These are phyloP conservation scores for Trametes polyzona DNA, from an alignment of 1,284 basidiomycete genomes.

Conservation along the genomic window DNA sequence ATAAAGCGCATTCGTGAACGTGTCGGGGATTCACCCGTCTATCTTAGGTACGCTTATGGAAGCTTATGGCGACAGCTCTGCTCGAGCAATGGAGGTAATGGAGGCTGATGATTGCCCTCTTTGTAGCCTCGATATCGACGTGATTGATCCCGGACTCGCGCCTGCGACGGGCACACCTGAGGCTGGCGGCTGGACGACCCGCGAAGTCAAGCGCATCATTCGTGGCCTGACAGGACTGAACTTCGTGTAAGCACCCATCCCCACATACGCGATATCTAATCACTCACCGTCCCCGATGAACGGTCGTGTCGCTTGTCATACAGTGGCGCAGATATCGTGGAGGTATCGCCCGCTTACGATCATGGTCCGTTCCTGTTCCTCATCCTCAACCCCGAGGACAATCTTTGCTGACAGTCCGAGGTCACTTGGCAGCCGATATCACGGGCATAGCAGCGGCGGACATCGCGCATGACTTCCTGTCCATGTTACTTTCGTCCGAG, in stretches of 20 bases:
- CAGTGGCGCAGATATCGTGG: constrained; percentile 77
- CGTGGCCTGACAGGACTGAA: constrained; percentile 78
- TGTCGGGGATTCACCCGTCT: constrained; percentile 73
- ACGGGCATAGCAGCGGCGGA: constrained; percentile 76
- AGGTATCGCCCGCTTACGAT: constrained; percentile 83
- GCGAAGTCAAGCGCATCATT: constrained; percentile 79
- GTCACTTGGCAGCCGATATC: constrained; percentile 58
- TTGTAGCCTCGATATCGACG: constrained; percentile 74
- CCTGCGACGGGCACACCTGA: constrained; percentile 87
- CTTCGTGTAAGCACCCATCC: constrained; percentile 60
- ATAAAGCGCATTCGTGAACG: constrained; percentile 63
- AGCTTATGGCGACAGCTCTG: too few relatives aligned
- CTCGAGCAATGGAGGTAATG: too few relatives aligned
- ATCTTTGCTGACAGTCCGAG: background rate
- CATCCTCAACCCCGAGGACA: too few relatives aligned
- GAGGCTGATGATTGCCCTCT: background rate
- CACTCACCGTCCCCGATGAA: background rate
- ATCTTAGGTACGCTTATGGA: constrained; percentile 68
- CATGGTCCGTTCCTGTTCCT: constrained; percentile 42
- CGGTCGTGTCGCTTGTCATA: background rate
- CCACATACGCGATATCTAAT: background rate
- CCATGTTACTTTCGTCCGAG: constrained; percentile 54
- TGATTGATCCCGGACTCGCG: constrained; percentile 78
- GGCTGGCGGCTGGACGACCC: constrained; percentile 81
- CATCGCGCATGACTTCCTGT: constrained; percentile 71